A percentile compares a stretch with the other conserved stretches of the same genome.
These are phyloP conservation scores for Pisolithus orientalis DNA, from an alignment of 768 basidiomycete species.

Conservation along the genomic window DNA sequence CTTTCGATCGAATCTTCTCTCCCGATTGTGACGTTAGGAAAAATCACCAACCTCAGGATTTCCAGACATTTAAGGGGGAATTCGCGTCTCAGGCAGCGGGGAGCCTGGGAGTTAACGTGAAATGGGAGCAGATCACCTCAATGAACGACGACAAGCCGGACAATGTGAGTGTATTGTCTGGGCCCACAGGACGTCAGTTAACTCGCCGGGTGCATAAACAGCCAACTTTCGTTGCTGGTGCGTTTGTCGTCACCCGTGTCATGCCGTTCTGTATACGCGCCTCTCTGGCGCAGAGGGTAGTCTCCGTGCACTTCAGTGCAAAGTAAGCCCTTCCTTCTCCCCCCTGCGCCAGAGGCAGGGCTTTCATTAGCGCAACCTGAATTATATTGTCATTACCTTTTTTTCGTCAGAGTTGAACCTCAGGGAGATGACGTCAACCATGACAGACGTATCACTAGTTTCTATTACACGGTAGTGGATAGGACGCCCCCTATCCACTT, in stretches of 20 bases:
- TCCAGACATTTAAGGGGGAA: conserved; percentile 24
- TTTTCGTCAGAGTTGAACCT: too few species aligned
- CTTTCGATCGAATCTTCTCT: conserved; percentile 29
- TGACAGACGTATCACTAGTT: conserved; percentile 27
- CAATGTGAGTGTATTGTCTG: conserved; percentile 12
- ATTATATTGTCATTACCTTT: background rate
- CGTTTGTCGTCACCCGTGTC: conserved; percentile 33
- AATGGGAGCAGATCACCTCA: conserved; percentile 33
- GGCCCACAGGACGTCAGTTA: background rate
- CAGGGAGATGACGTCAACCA: conserved; percentile 12
- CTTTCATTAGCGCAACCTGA: conserved; percentile 21
- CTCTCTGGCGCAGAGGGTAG: conserved; percentile 29
- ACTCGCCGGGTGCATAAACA: conserved; percentile 4
- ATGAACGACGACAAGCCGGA: conserved; percentile 17
- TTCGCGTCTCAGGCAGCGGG: conserved; percentile 15
- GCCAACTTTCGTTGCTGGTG: conserved; percentile 35
- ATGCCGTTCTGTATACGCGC: conserved; percentile 37
- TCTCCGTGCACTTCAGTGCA: conserved; percentile 33
- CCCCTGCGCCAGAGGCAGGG: background rate
- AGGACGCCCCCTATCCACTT: conserved; percentile 30
- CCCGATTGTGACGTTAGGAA: conserved; percentile 26
- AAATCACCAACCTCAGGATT: conserved; percentile 21
- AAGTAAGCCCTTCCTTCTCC: conserved; percentile 22
- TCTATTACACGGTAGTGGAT: conserved; percentile 29
- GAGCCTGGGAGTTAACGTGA: conserved; percentile 16